A percentile compares a stretch with the other conserved stretches of the same genome.
Evolutionary conservation across 345 rosid species (phyloP).

Genomic region (Brassica rapa): DNA sequence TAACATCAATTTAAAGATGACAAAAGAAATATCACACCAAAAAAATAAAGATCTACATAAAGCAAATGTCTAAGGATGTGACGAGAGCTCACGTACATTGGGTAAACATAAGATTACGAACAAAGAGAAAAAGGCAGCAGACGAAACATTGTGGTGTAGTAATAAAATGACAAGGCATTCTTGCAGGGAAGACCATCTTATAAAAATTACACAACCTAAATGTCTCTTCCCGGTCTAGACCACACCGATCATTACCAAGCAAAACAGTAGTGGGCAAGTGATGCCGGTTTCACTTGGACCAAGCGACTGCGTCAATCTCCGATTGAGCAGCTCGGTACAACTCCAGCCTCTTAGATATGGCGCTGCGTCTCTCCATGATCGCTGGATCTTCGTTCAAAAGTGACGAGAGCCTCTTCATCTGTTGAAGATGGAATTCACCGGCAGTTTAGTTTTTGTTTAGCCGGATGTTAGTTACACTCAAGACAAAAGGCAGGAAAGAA

Average conservation of each 20-base stretch:
- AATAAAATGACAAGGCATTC: constrained; percentile 4
- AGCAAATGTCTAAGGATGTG: not conserved
- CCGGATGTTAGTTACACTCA: not conserved
- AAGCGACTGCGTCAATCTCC: constrained; percentile 87
- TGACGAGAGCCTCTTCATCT: constrained; percentile 83
- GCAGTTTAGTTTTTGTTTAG: constrained; percentile 3
- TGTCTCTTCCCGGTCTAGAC: constrained; percentile 7
- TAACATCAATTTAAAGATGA: not conserved
- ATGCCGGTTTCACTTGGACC: constrained; percentile 68
- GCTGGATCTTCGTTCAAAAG: constrained; percentile 97
- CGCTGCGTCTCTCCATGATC: constrained; percentile 87
- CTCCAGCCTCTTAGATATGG: constrained; percentile 86
- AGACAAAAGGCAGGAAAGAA: constrained; percentile 4
- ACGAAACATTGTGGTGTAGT: constrained; percentile 11
- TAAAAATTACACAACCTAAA: constrained; percentile 21
- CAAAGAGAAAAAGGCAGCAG: constrained; percentile 15
- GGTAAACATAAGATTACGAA: not conserved
- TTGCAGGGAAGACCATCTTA: constrained; percentile 7
- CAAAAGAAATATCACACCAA: not conserved
- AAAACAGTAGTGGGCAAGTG: not conserved
- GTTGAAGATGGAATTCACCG: constrained; percentile 25
- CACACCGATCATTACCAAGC: constrained; percentile 1
- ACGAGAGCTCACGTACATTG: not conserved
- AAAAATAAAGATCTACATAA: constrained; percentile 6
- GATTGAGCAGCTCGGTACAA: constrained; percentile 93